Evolutionary conservation across 1,284 basidiomycete genomes (phyloP).

Genomic region (Ganoderma meredithae): DNA sequence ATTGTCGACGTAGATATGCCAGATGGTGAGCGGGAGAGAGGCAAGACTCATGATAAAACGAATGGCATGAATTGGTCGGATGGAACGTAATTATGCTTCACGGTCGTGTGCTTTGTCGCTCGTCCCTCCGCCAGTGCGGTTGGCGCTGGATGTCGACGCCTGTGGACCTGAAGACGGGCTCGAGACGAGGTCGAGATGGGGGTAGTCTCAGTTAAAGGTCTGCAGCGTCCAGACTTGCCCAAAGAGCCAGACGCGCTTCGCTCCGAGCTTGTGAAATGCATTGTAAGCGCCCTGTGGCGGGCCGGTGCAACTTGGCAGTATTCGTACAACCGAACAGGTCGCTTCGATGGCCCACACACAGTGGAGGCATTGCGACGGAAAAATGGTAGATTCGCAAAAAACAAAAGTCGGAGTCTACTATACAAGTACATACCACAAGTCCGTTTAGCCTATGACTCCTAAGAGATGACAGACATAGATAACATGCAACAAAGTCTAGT

Average conservation of each 20-base stretch:
- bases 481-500: constrained; percentile 36
- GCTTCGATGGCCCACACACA: not conserved
- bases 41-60: constrained; percentile 10
- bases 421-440: constrained; percentile 37
- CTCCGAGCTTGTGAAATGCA: not conserved
- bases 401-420: constrained; percentile 27
- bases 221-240: not conserved
- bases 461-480: constrained; percentile 30
- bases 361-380: not conserved
- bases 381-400: constrained; percentile 25
- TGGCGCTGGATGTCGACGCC: not conserved
- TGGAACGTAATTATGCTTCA: too few relatives aligned
- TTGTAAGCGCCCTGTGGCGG: not conserved
- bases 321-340: too few relatives aligned
- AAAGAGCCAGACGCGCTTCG: not conserved
- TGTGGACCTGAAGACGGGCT: not conserved
- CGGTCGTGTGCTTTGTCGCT: not conserved
- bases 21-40: constrained; percentile 50
- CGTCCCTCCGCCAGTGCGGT: not conserved
- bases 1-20: constrained; percentile 65
- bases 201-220: not conserved
- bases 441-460: constrained; percentile 28
- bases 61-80: not conserved
- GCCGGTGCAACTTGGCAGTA: not conserved
- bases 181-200: not conserved